Percentiles rank a stretch among this genome's conserved stretches.
Conservation (phyloP, 1,284 basidiomycete genomes). For the Leccinum pachyderme region DNA sequence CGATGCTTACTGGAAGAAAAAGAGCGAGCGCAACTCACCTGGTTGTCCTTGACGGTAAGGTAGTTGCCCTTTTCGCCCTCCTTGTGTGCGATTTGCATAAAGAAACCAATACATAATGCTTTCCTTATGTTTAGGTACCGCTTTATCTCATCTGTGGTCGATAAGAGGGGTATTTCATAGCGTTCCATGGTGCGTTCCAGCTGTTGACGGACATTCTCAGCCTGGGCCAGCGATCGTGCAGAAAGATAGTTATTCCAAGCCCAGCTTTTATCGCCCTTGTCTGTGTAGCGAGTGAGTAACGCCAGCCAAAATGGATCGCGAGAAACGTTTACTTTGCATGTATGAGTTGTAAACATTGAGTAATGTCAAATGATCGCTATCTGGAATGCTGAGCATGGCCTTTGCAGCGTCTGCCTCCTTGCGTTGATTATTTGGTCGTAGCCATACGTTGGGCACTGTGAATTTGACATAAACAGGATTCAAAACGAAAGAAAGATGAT, state of each 20-base stretch:
- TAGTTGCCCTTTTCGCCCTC: constrained; percentile 90
- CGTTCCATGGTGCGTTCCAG: constrained; percentile 93
- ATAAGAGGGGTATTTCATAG: constrained; percentile 80
- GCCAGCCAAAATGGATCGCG: background rate
- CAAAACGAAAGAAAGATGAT: background rate
- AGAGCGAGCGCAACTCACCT: constrained; percentile 41
- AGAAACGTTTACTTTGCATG: constrained; percentile 62
- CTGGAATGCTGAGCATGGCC: constrained; percentile 85
- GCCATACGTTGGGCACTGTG: constrained; percentile 89
- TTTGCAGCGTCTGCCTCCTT: constrained; percentile 94
- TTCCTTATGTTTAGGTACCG: constrained; percentile 81
- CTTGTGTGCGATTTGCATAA: constrained; percentile 98
- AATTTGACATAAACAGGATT: constrained; percentile 1
- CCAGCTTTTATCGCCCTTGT: constrained; percentile 82
- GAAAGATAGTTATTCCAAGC: constrained; percentile 93
- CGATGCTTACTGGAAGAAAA: background rate
- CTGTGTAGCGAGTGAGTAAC: constrained; percentile 35
- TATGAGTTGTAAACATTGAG: constrained; percentile 97
- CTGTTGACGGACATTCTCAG: constrained; percentile 94
- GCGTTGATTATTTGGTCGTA: constrained; percentile 85
- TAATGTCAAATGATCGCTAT: constrained; percentile 94
- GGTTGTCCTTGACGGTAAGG: constrained; percentile 92
- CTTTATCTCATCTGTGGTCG: constrained; percentile 77
- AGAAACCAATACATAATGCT: constrained; percentile 91
- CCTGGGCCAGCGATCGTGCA: constrained; percentile 81